These are phyloP conservation scores for Miscanthus lutarioriparius DNA, from an alignment of 176 grass and related monocot species.

Conservation along the genomic window DNA sequence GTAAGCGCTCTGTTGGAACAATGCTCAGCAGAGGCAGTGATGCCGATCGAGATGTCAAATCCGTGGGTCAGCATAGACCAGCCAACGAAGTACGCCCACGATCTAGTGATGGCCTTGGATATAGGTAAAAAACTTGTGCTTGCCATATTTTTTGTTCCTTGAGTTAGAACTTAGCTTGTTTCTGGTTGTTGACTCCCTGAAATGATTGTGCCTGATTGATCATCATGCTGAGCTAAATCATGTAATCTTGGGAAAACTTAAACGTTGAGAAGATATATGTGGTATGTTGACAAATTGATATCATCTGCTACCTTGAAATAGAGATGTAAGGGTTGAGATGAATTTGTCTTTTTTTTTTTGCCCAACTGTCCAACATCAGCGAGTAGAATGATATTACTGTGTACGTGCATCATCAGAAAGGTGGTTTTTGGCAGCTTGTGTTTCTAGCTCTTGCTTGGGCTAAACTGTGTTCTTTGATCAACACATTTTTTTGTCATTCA, in stretches of 20 bases:
- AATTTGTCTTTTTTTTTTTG: too few species aligned
- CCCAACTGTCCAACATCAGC: neutral
- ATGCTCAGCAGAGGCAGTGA: slow-evolving; percentile 69
- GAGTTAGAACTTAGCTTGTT: neutral
- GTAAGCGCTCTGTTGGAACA: slow-evolving; percentile 72
- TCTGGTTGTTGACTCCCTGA: neutral
- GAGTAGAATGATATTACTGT: slow-evolving; percentile 1
- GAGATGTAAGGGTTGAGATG: neutral
- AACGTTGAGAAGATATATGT: slow-evolving; percentile 2
- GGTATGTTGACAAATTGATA: neutral
- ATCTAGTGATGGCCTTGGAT: slow-evolving; percentile 39
- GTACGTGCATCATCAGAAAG: neutral
- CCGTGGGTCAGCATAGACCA: slow-evolving; percentile 39
- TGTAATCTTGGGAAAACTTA: neutral
- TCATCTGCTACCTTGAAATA: slow-evolving; percentile 9
- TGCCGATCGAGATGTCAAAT: slow-evolving; percentile 55
- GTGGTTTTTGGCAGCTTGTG: neutral
- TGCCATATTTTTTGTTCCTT: slow-evolving; percentile 14
- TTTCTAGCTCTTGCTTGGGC: neutral
- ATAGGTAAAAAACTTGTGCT: slow-evolving; percentile 30
- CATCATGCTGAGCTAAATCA: neutral
- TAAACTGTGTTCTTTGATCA: neutral
- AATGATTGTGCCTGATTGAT: neutral
- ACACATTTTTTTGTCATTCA: neutral
- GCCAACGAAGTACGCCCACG: slow-evolving; percentile 43